Evolutionary conservation across 2,329 filamentous ascomycete species (phyloP).

Genomic region (Stagonosporopsis vannaccii): DNA sequence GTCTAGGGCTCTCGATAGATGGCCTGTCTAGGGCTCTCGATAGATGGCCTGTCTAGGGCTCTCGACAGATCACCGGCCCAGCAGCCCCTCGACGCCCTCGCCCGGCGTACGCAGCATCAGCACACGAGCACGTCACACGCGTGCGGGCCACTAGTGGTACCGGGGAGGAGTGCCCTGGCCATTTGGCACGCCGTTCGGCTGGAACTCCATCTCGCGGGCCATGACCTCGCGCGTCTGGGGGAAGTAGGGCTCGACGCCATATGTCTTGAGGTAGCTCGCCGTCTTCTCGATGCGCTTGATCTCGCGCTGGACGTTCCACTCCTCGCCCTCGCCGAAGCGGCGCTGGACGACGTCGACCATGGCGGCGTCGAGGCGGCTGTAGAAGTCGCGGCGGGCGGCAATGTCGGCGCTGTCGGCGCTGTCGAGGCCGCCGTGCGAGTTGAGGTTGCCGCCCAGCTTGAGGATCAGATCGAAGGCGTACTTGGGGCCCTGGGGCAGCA

Average conservation of each 20-base stretch:
- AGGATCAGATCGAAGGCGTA: constrained; percentile 63
- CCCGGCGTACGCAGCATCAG: constrained; percentile 20
- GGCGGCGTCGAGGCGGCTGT: constrained; percentile 56
- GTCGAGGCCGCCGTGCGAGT: constrained; percentile 61
- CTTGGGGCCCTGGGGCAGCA: constrained; percentile 56
- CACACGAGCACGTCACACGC: constrained; percentile 23
- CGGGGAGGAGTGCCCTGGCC: constrained; percentile 44
- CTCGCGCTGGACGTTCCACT: constrained; percentile 60
- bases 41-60: too few species aligned
- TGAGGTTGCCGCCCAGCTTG: constrained; percentile 64
- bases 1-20: background rate
- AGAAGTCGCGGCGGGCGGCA: constrained; percentile 58
- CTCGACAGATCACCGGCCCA: too few species aligned
- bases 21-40: too few species aligned
- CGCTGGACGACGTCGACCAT: constrained; percentile 63
- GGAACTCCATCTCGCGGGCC: constrained; percentile 51
- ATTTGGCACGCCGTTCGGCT: constrained; percentile 36
- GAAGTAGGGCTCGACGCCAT: constrained; percentile 63
- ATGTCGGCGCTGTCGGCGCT: constrained; percentile 58
- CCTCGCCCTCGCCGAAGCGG: constrained; percentile 59
- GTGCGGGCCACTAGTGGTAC: constrained; percentile 38
- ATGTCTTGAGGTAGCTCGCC: constrained; percentile 59
- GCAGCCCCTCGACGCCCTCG: background rate
- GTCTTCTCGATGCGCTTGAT: constrained; percentile 65
- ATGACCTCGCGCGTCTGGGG: constrained; percentile 60